These are phyloP conservation scores for Dionaea muscipula DNA, from an alignment of 179 eudicot species.

Conservation along the genomic window DNA sequence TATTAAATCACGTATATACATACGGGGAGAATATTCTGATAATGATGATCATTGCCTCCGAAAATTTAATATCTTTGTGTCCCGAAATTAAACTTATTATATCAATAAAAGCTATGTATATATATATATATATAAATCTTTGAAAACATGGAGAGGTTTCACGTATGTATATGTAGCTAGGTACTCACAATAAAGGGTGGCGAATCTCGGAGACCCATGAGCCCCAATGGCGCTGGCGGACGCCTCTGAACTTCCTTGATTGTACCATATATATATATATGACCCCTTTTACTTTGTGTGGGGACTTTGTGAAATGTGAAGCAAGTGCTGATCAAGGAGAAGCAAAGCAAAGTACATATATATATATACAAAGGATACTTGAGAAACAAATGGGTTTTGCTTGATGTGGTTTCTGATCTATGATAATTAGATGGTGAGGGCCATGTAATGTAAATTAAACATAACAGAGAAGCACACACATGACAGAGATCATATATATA, in stretches of 20 bases:
- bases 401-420: not conserved
- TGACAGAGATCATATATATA: too few species aligned
- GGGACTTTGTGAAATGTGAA: not conserved
- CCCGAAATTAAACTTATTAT: too few species aligned
- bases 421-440: not conserved
- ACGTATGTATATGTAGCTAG: not conserved
- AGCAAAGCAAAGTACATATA: too few species aligned
- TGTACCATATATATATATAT: conserved; percentile 4
- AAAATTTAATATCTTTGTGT: too few species aligned
- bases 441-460: too few species aligned
- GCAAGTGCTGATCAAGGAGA: too few species aligned
- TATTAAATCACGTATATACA: not conserved
- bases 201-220: conserved; percentile 15
- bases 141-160: not conserved
- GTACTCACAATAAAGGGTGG: conserved; percentile 9
- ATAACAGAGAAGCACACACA: too few species aligned
- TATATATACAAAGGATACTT: not conserved
- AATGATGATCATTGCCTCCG: too few species aligned
- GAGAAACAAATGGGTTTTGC: not conserved
- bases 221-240: conserved; percentile 16
- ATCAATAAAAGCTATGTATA: too few species aligned
- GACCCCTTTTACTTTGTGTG: not conserved
- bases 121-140: not conserved
- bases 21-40: too few species aligned
- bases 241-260: conserved; percentile 14